Base-by-base conservation (phyloP, 2,329 filamentous ascomycete species). In the Cladosporium colombiae region DNA sequence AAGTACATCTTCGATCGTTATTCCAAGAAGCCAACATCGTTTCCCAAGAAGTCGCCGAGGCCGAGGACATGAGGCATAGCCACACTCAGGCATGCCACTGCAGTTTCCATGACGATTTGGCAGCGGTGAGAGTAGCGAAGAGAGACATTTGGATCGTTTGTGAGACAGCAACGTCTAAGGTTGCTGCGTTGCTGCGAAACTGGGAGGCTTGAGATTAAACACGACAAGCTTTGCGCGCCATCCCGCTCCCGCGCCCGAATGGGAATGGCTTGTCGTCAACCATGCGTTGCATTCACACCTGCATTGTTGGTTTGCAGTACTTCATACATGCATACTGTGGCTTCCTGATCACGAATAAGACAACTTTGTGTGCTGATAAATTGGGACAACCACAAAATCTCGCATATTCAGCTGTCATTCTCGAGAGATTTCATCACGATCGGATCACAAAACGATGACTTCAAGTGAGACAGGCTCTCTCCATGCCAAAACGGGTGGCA, bases 401-500 rank as follows among this genome's bases (percentile, higher is more conserved):
- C 13, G 18, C 3, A n/a, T 44, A 44, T 5, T 1, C 37, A 44
- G 13, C 37, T n/a, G 18, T 8, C 37, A n/a, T 13, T 46, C n/a
- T 21, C 2, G 8, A 46, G n/a, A 21, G 8, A 46, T 23, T 8
- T 16, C 37, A 11, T 46, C 40, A 46, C 40, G 40, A 46, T 21
- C 40, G n/a, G n/a, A 18, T 46, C 40, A 46, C 40, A 46, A 10
- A 46, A 46, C 40, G 31, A 55, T 31, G 52, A 55, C 27, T 55
- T 29, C 10, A 46, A 16, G 56, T 56, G 50, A 63, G 52, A 63
- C 61, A 55, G n/a, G 35, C 55, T 44, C 25, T 50, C 61, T 31
- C 61, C 25, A 63, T 55, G 61, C 50, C 61, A 63, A 63, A 63
- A 63, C 50, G 46, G 61, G 61, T 63, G 61, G 61, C 61, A 56